phyloP scores from a whole-genome alignment of 192 early-diverging fungal genomes.

The Coemansia sp. region DNA sequence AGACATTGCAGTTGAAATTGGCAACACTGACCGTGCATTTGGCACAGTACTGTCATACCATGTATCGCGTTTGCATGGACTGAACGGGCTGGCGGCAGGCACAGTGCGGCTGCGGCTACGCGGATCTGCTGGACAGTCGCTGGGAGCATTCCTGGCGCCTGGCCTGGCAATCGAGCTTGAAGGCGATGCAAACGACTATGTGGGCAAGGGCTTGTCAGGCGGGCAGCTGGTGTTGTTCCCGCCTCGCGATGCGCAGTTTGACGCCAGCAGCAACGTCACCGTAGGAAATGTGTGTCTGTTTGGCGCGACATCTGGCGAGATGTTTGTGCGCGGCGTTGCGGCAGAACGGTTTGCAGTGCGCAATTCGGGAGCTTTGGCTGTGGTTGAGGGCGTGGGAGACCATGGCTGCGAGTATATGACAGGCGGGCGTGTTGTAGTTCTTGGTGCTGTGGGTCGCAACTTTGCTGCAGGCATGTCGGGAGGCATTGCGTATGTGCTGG shows the following conservation, averaged over 20 bases:
- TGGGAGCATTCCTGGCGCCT: conserved; percentile 90
- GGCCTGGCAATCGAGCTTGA: conserved; percentile 91
- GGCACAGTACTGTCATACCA: conserved; percentile 92
- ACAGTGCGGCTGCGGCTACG: conserved; percentile 83
- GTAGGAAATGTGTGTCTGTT: conserved; percentile 98
- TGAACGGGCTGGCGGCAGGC: conserved; percentile 78
- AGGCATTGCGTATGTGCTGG: conserved; percentile 93
- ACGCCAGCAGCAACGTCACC: conserved; percentile 85
- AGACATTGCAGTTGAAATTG: conserved; percentile 63
- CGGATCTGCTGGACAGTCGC: conserved; percentile 94
- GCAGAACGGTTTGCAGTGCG: conserved; percentile 97
- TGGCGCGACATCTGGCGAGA: conserved; percentile 89
- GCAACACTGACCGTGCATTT: conserved; percentile 94
- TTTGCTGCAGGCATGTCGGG: conserved; percentile 99
- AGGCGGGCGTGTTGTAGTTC: conserved; percentile 87
- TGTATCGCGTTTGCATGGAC: conserved; percentile 74
- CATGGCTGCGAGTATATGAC: conserved; percentile 99
- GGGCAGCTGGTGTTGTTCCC: conserved; percentile 88
- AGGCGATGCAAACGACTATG: conserved; percentile 98
- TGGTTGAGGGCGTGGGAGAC: conserved; percentile 96
- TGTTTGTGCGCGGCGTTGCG: conserved; percentile 91
- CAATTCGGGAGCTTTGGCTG: conserved; percentile 95
- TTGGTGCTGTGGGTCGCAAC: conserved; percentile 90
- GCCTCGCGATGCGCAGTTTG: conserved; percentile 75
- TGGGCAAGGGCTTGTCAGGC: conserved; percentile 97